Evolutionary conservation across 768 basidiomycete genomes (phyloP).

Genomic region (Tephrocybe sp.): DNA sequence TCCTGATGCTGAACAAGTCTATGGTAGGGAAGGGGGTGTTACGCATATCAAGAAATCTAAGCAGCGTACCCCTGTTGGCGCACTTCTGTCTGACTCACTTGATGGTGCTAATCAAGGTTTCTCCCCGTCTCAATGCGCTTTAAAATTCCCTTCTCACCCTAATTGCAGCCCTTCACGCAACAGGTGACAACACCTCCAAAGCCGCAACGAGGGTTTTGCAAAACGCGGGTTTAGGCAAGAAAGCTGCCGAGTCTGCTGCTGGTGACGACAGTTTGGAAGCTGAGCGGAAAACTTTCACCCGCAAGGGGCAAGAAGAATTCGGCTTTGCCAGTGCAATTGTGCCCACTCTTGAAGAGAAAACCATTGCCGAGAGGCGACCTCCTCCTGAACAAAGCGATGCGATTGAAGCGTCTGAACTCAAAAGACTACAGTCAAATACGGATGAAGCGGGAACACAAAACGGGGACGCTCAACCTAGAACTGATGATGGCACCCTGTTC

Average conservation of each 20-base stretch:
- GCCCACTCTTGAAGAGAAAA: constrained; percentile 70
- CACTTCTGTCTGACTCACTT: constrained; percentile 32
- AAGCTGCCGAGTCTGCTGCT: constrained; percentile 33
- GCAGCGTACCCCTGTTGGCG: constrained; percentile 29
- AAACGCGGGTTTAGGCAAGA: constrained; percentile 42
- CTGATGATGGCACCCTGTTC: constrained; percentile 42
- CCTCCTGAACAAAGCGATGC: constrained; percentile 26
- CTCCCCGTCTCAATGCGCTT: constrained; percentile 6
- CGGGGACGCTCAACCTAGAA: constrained; percentile 28
- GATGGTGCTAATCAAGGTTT: constrained; percentile 53
- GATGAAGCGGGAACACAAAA: constrained; percentile 4
- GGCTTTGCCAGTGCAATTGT: constrained; percentile 64
- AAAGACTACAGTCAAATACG: background rate
- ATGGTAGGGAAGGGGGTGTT: constrained; percentile 40
- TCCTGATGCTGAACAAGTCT: constrained; percentile 65
- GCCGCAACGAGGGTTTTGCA: constrained; percentile 34
- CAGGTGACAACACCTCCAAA: constrained; percentile 36
- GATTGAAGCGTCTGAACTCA: constrained; percentile 4
- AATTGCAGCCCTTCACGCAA: constrained; percentile 37
- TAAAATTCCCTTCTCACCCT: background rate
- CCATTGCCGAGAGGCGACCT: constrained; percentile 47
- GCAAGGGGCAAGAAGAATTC: constrained; percentile 45
- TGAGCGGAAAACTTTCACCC: constrained; percentile 51
- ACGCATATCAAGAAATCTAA: constrained; percentile 39
- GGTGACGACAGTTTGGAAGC: constrained; percentile 42